Conservation (phyloP, 495 filamentous ascomycete genomes). For the Neurospora terricola region DNA sequence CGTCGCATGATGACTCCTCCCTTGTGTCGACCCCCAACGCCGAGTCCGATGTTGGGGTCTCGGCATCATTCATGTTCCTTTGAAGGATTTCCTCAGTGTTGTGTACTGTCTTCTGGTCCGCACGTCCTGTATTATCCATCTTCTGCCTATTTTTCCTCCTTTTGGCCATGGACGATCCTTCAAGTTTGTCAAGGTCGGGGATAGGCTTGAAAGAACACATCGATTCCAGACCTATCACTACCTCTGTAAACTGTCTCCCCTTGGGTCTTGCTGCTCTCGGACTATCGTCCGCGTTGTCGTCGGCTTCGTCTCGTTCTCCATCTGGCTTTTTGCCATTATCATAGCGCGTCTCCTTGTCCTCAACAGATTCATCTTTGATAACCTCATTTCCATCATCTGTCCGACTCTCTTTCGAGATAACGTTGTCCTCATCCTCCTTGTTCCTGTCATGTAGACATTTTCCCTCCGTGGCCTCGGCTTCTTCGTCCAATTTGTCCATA, state of each 20-base stretch:
- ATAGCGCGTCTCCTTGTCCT: neutral
- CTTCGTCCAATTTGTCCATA: neutral
- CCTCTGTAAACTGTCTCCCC: neutral
- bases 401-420: neutral
- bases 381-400: neutral
- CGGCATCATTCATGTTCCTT: neutral
- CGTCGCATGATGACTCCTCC: neutral
- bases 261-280: neutral
- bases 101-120: neutral
- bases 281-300: neutral
- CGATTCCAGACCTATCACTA: neutral
- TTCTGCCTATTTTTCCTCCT: neutral
- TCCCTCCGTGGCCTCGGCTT: neutral
- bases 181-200: neutral
- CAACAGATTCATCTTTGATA: neutral
- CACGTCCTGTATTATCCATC: neutral
- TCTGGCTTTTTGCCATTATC: neutral
- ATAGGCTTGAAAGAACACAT: neutral
- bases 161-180: neutral
- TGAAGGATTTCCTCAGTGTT: neutral
- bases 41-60: neutral
- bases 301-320: neutral
- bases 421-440: neutral
- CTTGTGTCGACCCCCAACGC: neutral
- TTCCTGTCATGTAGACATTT: neutral